Evolutionary conservation across 805 yeast species (phyloP), one percentile per base, ranked within the genome.

Genomic region (Saccharomycopsis fermentans): DNA sequence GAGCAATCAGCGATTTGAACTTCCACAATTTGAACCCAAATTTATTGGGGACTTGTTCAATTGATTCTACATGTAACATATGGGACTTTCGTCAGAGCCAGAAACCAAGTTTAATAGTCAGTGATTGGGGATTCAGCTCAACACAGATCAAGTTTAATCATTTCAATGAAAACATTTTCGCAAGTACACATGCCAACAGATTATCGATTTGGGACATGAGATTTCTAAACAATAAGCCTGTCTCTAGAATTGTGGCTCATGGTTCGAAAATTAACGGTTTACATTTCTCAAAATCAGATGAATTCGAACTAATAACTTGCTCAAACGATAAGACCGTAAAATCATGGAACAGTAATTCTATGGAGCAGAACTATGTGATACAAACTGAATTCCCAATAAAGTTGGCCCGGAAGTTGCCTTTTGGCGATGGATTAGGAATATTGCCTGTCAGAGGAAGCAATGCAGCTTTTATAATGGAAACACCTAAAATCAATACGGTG

Each of bases 71-170:
- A 65, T 86, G 90, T 19, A 81, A 83, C 58, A 81, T 87, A 2
- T 94, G 99, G 99, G 99, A 94, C 71, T 76, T 91, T 75, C 76
- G 98, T 59, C 77, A 84, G 16, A 92, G 96, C 0, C 50, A 60
- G 21, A 74, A 81, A 61, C 96, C 97, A 0, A 84, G 81, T 3
- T 78, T 79, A 59, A 78, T 83, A 53, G 90, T 89, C 73, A 89
- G 96, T n/a, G 96, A 92, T 67, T 94, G 97, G 95, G 74, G 87
- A 58, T 95, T 97, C 0, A 92, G 95, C 1, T 96, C 97, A 2
- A 81, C 96, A 0, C 98, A 92, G 69, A 97, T 90, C 16, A 90
- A 92, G 68, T 94, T 98, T 97, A 89, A 86, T 68, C 82, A 82
- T 63, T 75, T 77, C 51, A 84, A 91, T 65, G 82, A 90, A 1